A percentile compares a stretch with the other conserved stretches of the same genome.
Conservation (phyloP, 2,329 filamentous ascomycete genomes). For the Shiraia bambusicola region DNA sequence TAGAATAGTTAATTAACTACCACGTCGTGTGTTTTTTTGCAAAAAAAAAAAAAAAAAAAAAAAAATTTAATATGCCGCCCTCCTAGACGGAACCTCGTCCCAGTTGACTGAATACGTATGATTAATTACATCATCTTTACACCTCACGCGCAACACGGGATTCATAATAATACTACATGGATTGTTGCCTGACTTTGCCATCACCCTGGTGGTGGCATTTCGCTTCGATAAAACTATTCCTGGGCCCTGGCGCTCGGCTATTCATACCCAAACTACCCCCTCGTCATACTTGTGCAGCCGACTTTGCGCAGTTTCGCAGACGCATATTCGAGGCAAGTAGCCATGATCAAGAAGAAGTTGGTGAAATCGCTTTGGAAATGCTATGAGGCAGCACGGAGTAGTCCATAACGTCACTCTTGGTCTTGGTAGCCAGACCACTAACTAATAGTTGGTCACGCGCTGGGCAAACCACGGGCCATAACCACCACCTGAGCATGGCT, state of each 20-base stretch:
- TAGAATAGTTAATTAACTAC: too few species aligned
- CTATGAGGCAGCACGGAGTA: background rate
- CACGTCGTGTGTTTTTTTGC: too few species aligned
- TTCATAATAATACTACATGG: background rate
- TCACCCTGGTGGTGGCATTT: slow-evolving; percentile 1
- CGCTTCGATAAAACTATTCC: background rate
- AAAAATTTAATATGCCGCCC: background rate
- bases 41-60: too few species aligned
- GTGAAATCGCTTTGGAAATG: background rate
- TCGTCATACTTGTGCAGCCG: background rate
- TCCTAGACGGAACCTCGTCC: slow-evolving; percentile 11
- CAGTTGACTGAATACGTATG: slow-evolving; percentile 9
- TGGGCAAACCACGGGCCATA: background rate
- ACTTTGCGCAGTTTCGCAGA: too few species aligned
- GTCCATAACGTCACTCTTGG: background rate
- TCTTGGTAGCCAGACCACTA: too few species aligned
- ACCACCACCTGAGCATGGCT: slow-evolving; percentile 1
- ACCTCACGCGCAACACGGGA: background rate
- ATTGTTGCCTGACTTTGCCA: background rate
- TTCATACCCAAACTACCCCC: background rate
- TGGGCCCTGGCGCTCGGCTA: background rate
- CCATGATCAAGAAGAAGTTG: background rate
- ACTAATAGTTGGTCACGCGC: too few species aligned
- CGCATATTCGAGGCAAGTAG: too few species aligned
- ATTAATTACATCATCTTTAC: background rate